Conservation (phyloP, 2,329 filamentous ascomycete species). For the Fusarium sp. region DNA sequence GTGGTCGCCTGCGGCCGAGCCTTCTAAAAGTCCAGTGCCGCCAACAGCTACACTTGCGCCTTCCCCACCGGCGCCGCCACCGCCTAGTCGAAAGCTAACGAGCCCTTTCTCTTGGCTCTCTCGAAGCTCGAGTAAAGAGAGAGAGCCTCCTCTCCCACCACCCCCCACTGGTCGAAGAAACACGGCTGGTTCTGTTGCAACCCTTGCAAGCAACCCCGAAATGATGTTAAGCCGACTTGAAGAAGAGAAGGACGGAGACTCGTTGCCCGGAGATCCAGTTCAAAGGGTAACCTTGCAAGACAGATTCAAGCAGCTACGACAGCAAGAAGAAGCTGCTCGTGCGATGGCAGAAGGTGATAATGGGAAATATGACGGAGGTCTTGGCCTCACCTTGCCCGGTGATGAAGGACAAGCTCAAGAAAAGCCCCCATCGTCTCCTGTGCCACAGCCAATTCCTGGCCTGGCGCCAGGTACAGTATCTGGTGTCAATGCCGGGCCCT, state of each 20-base stretch:
- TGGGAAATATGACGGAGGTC: slow-evolving; percentile 56
- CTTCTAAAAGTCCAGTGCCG: slow-evolving; percentile 59
- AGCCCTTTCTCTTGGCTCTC: slow-evolving; percentile 91
- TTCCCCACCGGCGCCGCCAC: slow-evolving; percentile 50
- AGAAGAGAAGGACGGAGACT: slow-evolving; percentile 70
- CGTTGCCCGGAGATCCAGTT: slow-evolving; percentile 59
- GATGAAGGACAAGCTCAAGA: slow-evolving; percentile 49
- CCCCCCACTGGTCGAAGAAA: slow-evolving; percentile 71
- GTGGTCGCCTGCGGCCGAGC: slow-evolving; percentile 72
- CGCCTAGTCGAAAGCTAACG: slow-evolving; percentile 77
- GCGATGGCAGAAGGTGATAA: slow-evolving; percentile 63
- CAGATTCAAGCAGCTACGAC: slow-evolving; percentile 80
- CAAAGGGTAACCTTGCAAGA: slow-evolving; percentile 76
- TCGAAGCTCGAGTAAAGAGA: slow-evolving; percentile 71
- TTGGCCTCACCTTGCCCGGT: slow-evolving; percentile 42
- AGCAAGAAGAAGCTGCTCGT: slow-evolving; percentile 78
- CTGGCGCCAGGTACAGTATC: slow-evolving; percentile 88
- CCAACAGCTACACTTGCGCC: slow-evolving; percentile 51
- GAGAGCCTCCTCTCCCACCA: slow-evolving; percentile 66
- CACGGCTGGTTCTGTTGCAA: slow-evolving; percentile 83
- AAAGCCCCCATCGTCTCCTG: slow-evolving; percentile 58
- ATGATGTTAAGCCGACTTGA: slow-evolving; percentile 82
- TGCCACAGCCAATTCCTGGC: slow-evolving; percentile 74
- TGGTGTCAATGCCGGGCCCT: slow-evolving; percentile 81
- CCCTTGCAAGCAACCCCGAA: slow-evolving; percentile 83